Base-by-base conservation (phyloP, 2,329 filamentous ascomycete genomes). In the Pezicula radicicola region DNA sequence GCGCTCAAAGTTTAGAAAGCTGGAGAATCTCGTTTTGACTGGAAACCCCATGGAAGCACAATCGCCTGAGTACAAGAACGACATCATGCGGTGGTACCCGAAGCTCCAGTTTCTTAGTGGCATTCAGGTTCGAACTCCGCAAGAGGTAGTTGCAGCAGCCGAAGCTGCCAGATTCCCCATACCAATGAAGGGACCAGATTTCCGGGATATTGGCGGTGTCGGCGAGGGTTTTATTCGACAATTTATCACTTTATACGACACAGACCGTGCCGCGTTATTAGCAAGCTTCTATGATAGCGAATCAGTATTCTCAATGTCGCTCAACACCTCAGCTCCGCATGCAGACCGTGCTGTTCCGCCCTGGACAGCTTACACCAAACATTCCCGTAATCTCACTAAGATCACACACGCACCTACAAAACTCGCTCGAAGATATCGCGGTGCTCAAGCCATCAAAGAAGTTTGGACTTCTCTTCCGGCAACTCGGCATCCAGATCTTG, bases 21-120 rank as follows among this genome's bases (percentile, higher is more conserved):
- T 97, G 10, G 85, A 96, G 65, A 92, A 92, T 48, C 78, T 99
- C 2, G 84, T 95, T 55, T 74, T 96, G 55, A 79, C 80, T 9
- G 85, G 83, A 48, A 96, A 95, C 60, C 89, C 91, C 0, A 81
- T 96, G 54, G 83, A 85, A 58, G 67, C 72, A 1, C 71, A 77
- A 50, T 71, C 78, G 21, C 79, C 85, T 8, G 77, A 79, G 51
- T 89, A 88, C 66, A 78, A 80, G 54, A 88, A 87, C 67, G 87
- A 90, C 46, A 74, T 97, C 52, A 74, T 89, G 28, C 82, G 83
- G 39, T 95, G 91, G 87, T 97, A 90, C 65, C 92, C 91, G 1
- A 87, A 83, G 53, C 79, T 97, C 15, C 84, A 85, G 62, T 81
- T 85, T 54, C 74, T 97, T 59, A 96, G 95, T 68, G 83, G 84